A percentile compares a stretch with the other conserved stretches of the same genome.
Evolutionary conservation across 2,329 filamentous ascomycete genomes (phyloP).

Genomic region (Fusarium protoensiforme): DNA sequence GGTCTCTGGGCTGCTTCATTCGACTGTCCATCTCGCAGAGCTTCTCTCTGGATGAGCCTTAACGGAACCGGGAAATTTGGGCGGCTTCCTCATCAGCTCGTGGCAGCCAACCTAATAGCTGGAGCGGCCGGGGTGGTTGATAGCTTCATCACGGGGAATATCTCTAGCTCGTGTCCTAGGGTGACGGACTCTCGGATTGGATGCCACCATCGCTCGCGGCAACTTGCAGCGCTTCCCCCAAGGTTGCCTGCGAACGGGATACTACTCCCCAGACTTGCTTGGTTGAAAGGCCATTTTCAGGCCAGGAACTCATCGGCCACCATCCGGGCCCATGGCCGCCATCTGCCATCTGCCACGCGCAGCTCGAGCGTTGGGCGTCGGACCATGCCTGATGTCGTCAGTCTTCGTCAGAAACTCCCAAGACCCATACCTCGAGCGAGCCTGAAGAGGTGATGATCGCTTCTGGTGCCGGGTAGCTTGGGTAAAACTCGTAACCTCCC

Average conservation of each 20-base stretch:
- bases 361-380: background rate
- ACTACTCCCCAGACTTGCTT: slow-evolving; percentile 5
- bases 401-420: slow-evolving; percentile 11
- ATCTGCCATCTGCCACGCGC: background rate
- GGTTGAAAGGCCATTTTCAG: background rate
- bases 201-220: slow-evolving; percentile 19
- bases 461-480: slow-evolving; percentile 23
- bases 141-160: slow-evolving; percentile 18
- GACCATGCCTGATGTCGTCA: slow-evolving; percentile 4
- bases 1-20: background rate
- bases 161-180: slow-evolving; percentile 5
- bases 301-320: slow-evolving; percentile 9
- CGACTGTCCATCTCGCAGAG: slow-evolving; percentile 8
- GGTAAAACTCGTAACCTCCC: background rate
- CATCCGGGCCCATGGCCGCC: slow-evolving; percentile 8
- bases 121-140: background rate
- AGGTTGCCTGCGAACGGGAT: slow-evolving; percentile 4
- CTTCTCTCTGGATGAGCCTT: background rate
- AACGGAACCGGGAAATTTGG: slow-evolving; percentile 12
- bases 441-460: slow-evolving; percentile 2
- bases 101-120: slow-evolving; percentile 9
- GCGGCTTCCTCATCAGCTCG: slow-evolving; percentile 4
- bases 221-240: slow-evolving; percentile 13
- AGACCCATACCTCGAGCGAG: background rate
- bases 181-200: slow-evolving; percentile 33